Base-by-base conservation (phyloP, 176 grass and related monocot genomes). In the Raddia distichophylla region DNA sequence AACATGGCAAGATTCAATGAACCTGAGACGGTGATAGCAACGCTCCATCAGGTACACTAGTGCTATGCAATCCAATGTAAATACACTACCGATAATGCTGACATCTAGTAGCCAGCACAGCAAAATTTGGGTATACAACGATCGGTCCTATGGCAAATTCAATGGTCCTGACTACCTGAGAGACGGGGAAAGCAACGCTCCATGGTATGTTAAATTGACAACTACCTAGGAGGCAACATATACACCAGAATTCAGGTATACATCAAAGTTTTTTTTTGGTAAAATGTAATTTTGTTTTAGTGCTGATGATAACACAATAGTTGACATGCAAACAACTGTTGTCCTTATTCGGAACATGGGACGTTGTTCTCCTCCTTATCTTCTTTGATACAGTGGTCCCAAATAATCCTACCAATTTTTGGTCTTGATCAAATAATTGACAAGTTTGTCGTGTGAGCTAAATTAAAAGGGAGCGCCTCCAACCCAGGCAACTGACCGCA, bases 181-280 rank as follows among this genome's bases (percentile, higher is more conserved):
- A 13, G 19, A 73, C 67, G 75, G 35, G 10, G 75, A 85, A 63
- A 40, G 67, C 75, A 85, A 65, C 20, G 83, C 58, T 47, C 8
- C 48, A 79, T 42, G 35, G 4, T 7, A 5, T 19, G 12, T 71
- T 15, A 6, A 69, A 48, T 69, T 75, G 69, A 33, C 60, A 13
- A 5, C 3, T 32, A 22, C 2, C 17, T 62, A 37, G 37, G 37
- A 40, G 37, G 37, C 35, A 16, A 43, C 60, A 40, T 82, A 34
- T 7, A 51, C 3, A 18, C 14, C 35, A 56, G 32, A 8, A 12
- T 18, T 46, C 46, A 35, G 60, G 74, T 66, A 75, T 43, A 13
- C n/a, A 42, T 6, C 32, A 54, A 11, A 52, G 27, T 14, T 42
- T 75, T 73, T 80, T 17, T 71, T 81, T 64, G 19, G 18, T 55